A percentile compares a stretch with the other conserved stretches of the same genome.
These are phyloP conservation scores for Apiospora kogelbergensis DNA, from an alignment of 2,329 filamentous ascomycete species.

Conservation along the genomic window DNA sequence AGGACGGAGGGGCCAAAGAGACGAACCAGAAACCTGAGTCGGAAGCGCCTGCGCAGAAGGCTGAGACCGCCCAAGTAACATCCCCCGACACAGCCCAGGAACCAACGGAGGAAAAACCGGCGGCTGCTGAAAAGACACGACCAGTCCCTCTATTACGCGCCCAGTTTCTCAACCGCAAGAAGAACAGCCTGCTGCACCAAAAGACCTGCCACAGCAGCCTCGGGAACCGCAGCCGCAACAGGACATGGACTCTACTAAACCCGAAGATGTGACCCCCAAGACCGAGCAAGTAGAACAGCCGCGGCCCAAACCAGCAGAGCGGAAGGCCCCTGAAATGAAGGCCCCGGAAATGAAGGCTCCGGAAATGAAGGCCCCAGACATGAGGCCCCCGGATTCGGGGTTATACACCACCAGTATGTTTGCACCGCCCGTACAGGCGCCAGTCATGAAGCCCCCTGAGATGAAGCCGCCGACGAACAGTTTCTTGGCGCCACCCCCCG, in stretches of 20 bases:
- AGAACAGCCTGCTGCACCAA: not conserved
- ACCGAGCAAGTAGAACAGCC: not conserved
- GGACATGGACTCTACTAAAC: not conserved
- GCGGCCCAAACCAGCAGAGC: conserved; percentile 10
- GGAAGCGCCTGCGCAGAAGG: not conserved
- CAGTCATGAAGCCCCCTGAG: conserved; percentile 29
- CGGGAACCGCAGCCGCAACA: not conserved
- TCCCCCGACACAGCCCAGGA: not conserved
- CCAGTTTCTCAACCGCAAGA: not conserved
- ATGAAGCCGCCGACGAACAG: conserved; percentile 29
- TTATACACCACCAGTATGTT: conserved; percentile 35
- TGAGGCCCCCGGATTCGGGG: conserved; percentile 26
- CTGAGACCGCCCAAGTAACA: not conserved
- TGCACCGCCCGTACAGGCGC: conserved; percentile 27
- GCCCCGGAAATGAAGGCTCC: conserved; percentile 23
- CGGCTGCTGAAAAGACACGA: not conserved
- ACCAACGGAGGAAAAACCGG: not conserved
- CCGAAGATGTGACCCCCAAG: not conserved
- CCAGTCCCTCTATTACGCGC: not conserved
- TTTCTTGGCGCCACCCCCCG: conserved; percentile 32
- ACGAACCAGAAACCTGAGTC: not conserved
- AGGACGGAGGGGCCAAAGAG: conserved; percentile 1
- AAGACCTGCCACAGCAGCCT: not conserved
- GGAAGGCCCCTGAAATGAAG: conserved; percentile 21
- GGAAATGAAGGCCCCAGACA: conserved; percentile 23